These are phyloP conservation scores for Nicotiana paniculata DNA, from an alignment of 257 asterid species.

Conservation along the genomic window DNA sequence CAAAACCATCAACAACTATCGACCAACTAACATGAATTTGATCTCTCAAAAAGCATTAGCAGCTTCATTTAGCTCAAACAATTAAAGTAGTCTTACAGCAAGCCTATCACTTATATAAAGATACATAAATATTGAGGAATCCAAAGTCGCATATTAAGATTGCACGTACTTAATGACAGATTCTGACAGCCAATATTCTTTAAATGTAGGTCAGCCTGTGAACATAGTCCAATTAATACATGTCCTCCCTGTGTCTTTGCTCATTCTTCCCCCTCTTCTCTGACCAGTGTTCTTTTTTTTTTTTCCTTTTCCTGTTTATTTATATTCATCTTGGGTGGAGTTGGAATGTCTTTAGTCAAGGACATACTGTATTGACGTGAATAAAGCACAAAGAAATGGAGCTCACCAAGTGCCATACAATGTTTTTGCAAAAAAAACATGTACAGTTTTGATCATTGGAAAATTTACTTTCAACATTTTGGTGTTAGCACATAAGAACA, in stretches of 20 bases:
- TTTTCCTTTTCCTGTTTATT: background rate
- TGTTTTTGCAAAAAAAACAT: background rate
- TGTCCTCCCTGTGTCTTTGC: background rate
- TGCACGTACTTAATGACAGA: background rate
- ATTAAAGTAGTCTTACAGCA: background rate
- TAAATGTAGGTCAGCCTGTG: background rate
- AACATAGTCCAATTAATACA: background rate
- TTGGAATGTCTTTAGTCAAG: background rate
- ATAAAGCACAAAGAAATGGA: background rate
- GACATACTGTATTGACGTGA: background rate
- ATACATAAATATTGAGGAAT: slow-evolving; percentile 4
- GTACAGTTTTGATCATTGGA: no score
- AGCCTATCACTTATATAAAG: background rate
- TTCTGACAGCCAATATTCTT: background rate
- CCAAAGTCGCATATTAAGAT: background rate
- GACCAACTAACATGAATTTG: background rate
- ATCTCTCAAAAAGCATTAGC: background rate
- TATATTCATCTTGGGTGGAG: background rate
- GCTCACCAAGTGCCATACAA: background rate
- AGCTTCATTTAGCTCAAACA: background rate
- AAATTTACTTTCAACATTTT: background rate
- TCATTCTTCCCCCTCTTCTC: background rate
- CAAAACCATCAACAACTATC: background rate
- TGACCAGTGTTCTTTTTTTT: background rate
- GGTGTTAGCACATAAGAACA: background rate